A percentile compares a stretch with the other conserved stretches of the same genome.
phyloP scores from a whole-genome alignment of 345 rosid species.

The Aquilaria yunnanensis region DNA sequence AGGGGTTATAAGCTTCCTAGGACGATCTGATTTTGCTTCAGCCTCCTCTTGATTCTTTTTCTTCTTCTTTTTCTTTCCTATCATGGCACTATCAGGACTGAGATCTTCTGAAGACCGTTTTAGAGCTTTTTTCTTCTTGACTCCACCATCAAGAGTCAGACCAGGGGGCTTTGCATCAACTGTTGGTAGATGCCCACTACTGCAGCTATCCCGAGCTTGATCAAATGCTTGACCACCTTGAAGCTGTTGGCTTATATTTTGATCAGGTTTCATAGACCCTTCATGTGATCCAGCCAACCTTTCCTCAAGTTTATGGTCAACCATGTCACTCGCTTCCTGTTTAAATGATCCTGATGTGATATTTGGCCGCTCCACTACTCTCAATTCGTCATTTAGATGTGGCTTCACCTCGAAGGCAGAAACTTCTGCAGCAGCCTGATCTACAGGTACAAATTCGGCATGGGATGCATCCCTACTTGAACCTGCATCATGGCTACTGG shows the following conservation, averaged over 20 bases:
- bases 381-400: conserved; percentile 25
- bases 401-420: conserved; percentile 21
- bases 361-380: conserved; percentile 19
- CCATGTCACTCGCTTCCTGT: conserved; percentile 24
- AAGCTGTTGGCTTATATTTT: conserved; percentile 18
- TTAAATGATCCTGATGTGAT: conserved; percentile 16
- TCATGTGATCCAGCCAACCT: conserved; percentile 24
- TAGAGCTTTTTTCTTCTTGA: conserved; percentile 45
- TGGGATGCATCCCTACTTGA: conserved; percentile 26
- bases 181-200: conserved; percentile 21
- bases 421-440: conserved; percentile 19
- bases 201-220: conserved; percentile 24
- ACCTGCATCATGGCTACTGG: conserved; percentile 29
- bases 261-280: conserved; percentile 32
- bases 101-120: conserved; percentile 44
- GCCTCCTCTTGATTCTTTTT: conserved; percentile 54
- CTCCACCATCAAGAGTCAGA: conserved; percentile 26
- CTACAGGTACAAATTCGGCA: conserved; percentile 17
- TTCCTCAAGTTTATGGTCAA: conserved; percentile 31
- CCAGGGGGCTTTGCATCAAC: conserved; percentile 33
- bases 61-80: conserved; percentile 51
- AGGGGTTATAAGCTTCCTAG: conserved; percentile 33
- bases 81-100: conserved; percentile 30
- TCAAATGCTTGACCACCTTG: conserved; percentile 28
- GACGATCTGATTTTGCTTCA: conserved; percentile 34